Percentiles rank a stretch among this genome's conserved stretches.
Conservation (phyloP, 768 basidiomycete genomes). For the Lepiota subincarnata region DNA sequence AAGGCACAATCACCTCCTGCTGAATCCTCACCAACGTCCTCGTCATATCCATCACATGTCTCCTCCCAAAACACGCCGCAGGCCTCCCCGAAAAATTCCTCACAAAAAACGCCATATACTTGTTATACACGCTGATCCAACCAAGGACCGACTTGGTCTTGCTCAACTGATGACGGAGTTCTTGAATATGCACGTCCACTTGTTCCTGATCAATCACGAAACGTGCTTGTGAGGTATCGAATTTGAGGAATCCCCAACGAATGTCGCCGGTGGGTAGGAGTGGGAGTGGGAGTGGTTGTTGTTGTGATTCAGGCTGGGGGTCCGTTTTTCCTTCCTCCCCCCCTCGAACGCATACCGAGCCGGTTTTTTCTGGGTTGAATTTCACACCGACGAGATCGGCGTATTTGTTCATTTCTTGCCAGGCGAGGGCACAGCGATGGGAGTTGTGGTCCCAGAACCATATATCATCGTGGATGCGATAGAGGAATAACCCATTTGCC, state of each 20-base stretch:
- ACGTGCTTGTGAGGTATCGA: slow-evolving; percentile 24
- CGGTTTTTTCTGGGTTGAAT: slow-evolving; percentile 40
- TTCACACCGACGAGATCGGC: slow-evolving; percentile 35
- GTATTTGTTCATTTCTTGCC: slow-evolving; percentile 39
- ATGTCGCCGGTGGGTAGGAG: slow-evolving; percentile 34
- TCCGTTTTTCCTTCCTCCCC: too few species aligned
- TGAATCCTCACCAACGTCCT: slow-evolving; percentile 30
- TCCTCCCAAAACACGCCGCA: slow-evolving; percentile 27
- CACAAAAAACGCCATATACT: slow-evolving; percentile 35
- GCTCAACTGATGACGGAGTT: slow-evolving; percentile 32
- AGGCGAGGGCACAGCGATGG: slow-evolving; percentile 30
- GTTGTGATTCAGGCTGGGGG: too few species aligned
- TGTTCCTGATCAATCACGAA: slow-evolving; percentile 35
- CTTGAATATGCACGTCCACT: slow-evolving; percentile 32
- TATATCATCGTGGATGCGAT: slow-evolving; percentile 44
- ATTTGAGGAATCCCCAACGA: slow-evolving; percentile 37
- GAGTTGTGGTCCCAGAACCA: slow-evolving; percentile 38
- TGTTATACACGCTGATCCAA: slow-evolving; percentile 35
- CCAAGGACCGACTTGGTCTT: slow-evolving; percentile 34
- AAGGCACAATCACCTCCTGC: slow-evolving; percentile 22
- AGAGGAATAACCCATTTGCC: slow-evolving; percentile 36
- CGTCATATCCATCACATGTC: slow-evolving; percentile 28
- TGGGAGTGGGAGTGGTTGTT: too few species aligned
- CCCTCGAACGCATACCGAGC: slow-evolving; percentile 31
- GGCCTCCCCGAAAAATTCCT: slow-evolving; percentile 34